Evolutionary conservation across 2,329 filamentous ascomycete species (phyloP).

Genomic region (Aspergillus glaucus): DNA sequence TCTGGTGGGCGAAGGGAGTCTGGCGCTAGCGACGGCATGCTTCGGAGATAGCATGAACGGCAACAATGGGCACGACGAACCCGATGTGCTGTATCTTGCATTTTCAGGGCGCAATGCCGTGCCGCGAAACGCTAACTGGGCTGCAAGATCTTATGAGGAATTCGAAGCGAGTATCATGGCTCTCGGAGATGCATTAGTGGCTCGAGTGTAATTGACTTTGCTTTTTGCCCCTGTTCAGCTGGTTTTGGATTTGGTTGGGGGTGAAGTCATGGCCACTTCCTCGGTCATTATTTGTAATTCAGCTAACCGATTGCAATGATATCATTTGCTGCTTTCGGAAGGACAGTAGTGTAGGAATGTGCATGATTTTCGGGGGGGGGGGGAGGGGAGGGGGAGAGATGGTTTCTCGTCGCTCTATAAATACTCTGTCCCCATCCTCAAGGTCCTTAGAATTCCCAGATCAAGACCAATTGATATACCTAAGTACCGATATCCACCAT

Average conservation of each 20-base stretch:
- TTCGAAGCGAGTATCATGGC: conserved; percentile 3
- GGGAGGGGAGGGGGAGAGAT: no score
- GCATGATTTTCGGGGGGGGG: not conserved
- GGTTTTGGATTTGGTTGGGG: not conserved
- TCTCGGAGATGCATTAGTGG: conserved; percentile 3
- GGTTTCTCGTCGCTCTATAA: not conserved
- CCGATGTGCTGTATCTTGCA: conserved; percentile 8
- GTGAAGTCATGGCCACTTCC: not conserved
- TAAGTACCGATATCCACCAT: conserved; percentile 6
- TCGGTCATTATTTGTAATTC: not conserved
- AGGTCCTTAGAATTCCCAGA: not conserved
- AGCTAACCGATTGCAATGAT: not conserved
- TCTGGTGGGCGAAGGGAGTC: conserved; percentile 4
- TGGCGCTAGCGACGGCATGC: conserved; percentile 6
- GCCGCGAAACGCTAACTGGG: conserved; percentile 2
- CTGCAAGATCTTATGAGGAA: conserved; percentile 1
- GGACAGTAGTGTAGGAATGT: not conserved
- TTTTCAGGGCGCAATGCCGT: conserved; percentile 4
- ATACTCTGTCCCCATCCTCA: not conserved
- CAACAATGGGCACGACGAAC: conserved; percentile 1
- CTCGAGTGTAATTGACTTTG: not conserved
- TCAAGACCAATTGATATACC: no score
- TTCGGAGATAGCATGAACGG: not conserved
- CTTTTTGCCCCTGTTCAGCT: no score
- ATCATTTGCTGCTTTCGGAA: not conserved